Conservation (phyloP, 352 stramenopile genomes). For the Globisporangium barbulae region DNA sequence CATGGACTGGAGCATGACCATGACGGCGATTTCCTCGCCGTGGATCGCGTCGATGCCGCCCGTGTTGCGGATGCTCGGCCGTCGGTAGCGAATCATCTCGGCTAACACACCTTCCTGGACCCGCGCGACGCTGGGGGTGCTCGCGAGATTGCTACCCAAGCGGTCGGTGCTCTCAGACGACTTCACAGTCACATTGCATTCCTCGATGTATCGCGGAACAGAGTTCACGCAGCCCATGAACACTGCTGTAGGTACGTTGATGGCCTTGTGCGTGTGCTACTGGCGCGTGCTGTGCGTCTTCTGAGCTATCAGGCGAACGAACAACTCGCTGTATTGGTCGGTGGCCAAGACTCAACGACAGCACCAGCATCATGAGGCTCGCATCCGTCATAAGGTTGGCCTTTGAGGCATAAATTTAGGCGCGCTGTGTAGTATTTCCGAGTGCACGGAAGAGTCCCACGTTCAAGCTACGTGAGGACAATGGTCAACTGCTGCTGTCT, state of each 20-base stretch:
- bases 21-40: constrained; percentile 31
- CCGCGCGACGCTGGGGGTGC: constrained; percentile 35
- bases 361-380: background rate
- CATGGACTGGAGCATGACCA: constrained; percentile 23
- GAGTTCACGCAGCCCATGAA: constrained; percentile 1
- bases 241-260: background rate
- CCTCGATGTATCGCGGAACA: background rate
- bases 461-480: background rate
- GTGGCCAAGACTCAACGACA: background rate
- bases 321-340: background rate
- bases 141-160: background rate
- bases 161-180: background rate
- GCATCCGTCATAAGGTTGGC: background rate
- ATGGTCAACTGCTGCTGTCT: background rate
- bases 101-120: constrained; percentile 43
- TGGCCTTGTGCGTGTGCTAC: background rate
- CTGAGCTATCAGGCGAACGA: background rate
- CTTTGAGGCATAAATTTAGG: background rate
- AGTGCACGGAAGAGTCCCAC: background rate
- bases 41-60: constrained; percentile 24
- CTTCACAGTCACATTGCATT: background rate
- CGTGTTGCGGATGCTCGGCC: constrained; percentile 37
- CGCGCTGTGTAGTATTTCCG: background rate
- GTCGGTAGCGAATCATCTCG: constrained; percentile 44
- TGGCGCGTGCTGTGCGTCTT: background rate